phyloP scores from a whole-genome alignment of 768 basidiomycete genomes.

The Serendipita indica region DNA sequence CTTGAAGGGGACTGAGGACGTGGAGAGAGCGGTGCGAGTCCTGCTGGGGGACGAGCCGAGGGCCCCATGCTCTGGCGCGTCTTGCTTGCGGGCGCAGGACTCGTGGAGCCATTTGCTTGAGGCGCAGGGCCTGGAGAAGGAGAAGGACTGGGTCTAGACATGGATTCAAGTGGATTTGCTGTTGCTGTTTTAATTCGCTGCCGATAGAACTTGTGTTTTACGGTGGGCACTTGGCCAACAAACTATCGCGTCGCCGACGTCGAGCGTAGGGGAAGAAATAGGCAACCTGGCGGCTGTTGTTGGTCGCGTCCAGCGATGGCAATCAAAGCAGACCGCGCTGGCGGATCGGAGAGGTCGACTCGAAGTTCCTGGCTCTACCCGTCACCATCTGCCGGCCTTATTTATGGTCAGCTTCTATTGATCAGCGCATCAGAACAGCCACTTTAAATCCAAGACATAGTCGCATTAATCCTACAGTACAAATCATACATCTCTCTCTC shows the following conservation, averaged over 20 bases:
- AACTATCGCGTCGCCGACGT: conserved; percentile 6
- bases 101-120: not conserved
- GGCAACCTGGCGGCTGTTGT: not conserved
- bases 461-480: too few relatives aligned
- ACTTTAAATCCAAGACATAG: too few relatives aligned
- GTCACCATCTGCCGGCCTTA: not conserved
- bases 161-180: not conserved
- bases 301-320: conserved; percentile 5
- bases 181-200: not conserved
- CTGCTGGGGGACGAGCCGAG: not conserved
- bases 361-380: not conserved
- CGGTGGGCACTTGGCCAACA: conserved; percentile 2
- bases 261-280: conserved; percentile 3
- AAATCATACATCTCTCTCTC: too few relatives aligned
- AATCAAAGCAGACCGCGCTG: not conserved
- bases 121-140: not conserved
- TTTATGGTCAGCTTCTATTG: not conserved
- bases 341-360: not conserved
- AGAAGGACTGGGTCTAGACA: not conserved
- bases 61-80: not conserved
- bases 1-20: not conserved
- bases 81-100: not conserved
- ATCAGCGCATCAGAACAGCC: too few relatives aligned
- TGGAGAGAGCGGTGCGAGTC: not conserved
- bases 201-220: not conserved